phyloP scores from a whole-genome alignment of 805 yeast genomes.

The Wickerhamiella brachini region DNA sequence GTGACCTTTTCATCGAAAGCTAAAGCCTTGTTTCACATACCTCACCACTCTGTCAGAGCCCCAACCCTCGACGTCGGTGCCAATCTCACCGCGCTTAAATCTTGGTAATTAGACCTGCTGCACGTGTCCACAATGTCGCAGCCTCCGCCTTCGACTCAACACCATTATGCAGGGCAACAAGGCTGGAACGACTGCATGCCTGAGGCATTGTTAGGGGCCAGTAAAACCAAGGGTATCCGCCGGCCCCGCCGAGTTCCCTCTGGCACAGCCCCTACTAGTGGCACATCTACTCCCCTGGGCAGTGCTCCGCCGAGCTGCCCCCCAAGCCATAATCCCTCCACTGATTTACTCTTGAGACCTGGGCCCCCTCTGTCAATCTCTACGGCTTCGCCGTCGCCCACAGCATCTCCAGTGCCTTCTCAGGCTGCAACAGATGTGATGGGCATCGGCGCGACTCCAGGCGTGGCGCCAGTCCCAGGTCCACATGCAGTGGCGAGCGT shows the following conservation, averaged over 20 bases:
- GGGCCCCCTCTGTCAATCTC: too few relatives aligned
- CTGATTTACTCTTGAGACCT: background rate
- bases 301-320: too few relatives aligned
- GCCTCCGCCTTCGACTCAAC: slow-evolving; percentile 15
- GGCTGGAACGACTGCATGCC: slow-evolving; percentile 20
- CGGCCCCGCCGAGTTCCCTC: slow-evolving; percentile 12
- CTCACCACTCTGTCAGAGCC: background rate
- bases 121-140: background rate
- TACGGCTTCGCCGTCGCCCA: too few relatives aligned
- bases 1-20: too few relatives aligned
- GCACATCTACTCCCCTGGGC: too few relatives aligned
- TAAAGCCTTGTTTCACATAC: too few relatives aligned
- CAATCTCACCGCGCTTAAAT: background rate
- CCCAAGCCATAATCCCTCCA: background rate
- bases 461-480: too few relatives aligned
- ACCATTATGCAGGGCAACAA: slow-evolving; percentile 15
- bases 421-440: too few relatives aligned
- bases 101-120: background rate
- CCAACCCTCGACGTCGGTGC: background rate
- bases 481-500: too few relatives aligned
- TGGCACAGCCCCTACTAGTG: background rate
- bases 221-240: slow-evolving; percentile 1
- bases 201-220: slow-evolving; percentile 7
- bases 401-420: too few relatives aligned
- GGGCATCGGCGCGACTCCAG: too few relatives aligned